These are phyloP conservation scores for Hymenoscyphus fructigenus DNA, from an alignment of 2,329 filamentous ascomycete genomes.

Conservation along the genomic window DNA sequence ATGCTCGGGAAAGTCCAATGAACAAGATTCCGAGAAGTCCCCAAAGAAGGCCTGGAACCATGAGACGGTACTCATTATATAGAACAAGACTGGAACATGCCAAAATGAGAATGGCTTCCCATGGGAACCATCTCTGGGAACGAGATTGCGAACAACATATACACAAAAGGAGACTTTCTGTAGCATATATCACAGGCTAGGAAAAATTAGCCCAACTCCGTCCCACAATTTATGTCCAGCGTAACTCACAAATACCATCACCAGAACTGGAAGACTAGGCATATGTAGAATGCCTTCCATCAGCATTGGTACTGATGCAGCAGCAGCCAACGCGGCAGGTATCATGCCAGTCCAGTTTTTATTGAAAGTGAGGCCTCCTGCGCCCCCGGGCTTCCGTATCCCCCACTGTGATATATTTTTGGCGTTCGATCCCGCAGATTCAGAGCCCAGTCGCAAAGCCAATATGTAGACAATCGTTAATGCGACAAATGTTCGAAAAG, in stretches of 20 bases:
- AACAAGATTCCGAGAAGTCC: conserved; percentile 22
- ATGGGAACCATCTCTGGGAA: conserved; percentile 18
- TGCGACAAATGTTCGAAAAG: conserved; percentile 21
- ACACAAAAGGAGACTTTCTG: conserved; percentile 27
- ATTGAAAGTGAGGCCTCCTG: conserved; percentile 11
- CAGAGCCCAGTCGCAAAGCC: conserved; percentile 12
- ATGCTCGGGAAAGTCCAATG: conserved; percentile 25
- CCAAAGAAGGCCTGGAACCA: conserved; percentile 29
- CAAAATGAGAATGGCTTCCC: conserved; percentile 20
- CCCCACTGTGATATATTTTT: conserved; percentile 10
- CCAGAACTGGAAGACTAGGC: conserved; percentile 29
- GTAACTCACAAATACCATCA: conserved; percentile 33
- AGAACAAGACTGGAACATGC: conserved; percentile 21
- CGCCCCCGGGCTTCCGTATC: conserved; percentile 16
- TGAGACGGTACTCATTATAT: conserved; percentile 33
- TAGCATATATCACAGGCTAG: conserved; percentile 28
- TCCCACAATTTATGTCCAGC: neutral
- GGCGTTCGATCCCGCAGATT: conserved; percentile 6
- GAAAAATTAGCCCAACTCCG: conserved; percentile 6
- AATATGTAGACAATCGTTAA: conserved; percentile 19
- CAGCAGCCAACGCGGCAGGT: conserved; percentile 24
- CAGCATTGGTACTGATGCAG: conserved; percentile 28
- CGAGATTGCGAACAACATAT: conserved; percentile 19
- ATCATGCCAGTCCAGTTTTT: conserved; percentile 23
- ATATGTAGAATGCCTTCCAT: conserved; percentile 31